phyloP scores from a whole-genome alignment of 2,329 filamentous ascomycete species.

The Fusarium sulawesiense region DNA sequence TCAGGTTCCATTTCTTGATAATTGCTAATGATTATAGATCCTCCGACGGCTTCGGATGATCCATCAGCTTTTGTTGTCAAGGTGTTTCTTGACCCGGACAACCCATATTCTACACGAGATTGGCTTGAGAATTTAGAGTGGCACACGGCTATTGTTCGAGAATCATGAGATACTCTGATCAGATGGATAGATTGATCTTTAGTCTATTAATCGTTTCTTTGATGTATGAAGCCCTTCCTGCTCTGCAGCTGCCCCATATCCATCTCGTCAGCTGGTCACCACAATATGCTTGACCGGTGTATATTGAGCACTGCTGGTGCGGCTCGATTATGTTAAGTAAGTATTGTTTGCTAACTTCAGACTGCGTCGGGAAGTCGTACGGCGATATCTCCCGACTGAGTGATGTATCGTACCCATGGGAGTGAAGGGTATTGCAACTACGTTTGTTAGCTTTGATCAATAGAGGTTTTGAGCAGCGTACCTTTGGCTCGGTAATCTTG shows the following conservation, averaged over 20 bases:
- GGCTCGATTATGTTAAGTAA: constrained; percentile 34
- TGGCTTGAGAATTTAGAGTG: constrained; percentile 46
- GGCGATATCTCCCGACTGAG: constrained; percentile 95
- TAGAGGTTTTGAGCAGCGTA: constrained; percentile 57
- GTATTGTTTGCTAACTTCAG: constrained; percentile 55
- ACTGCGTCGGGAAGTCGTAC: constrained; percentile 92
- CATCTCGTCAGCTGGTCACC: constrained; percentile 22
- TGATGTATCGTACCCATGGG: constrained; percentile 99
- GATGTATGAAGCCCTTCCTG: constrained; percentile 35
- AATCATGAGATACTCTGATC: constrained; percentile 8
- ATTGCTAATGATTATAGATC: constrained; percentile 38
- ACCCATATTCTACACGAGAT: constrained; percentile 45
- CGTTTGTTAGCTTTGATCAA: constrained; percentile 7
- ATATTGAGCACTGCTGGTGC: not conserved
- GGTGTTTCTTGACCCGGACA: constrained; percentile 49
- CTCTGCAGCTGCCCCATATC: constrained; percentile 34
- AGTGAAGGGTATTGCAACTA: constrained; percentile 97
- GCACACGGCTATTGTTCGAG: constrained; percentile 40
- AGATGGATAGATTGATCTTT: constrained; percentile 33
- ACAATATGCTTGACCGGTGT: constrained; percentile 10
- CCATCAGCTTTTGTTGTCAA: constrained; percentile 51
- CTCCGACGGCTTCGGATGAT: constrained; percentile 38
- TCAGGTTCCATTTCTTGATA: not conserved
- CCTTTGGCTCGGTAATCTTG: constrained; percentile 99
- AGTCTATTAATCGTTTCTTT: constrained; percentile 45